Conservation (phyloP, 2,329 filamentous ascomycete species). For the Fusarium coicis region DNA sequence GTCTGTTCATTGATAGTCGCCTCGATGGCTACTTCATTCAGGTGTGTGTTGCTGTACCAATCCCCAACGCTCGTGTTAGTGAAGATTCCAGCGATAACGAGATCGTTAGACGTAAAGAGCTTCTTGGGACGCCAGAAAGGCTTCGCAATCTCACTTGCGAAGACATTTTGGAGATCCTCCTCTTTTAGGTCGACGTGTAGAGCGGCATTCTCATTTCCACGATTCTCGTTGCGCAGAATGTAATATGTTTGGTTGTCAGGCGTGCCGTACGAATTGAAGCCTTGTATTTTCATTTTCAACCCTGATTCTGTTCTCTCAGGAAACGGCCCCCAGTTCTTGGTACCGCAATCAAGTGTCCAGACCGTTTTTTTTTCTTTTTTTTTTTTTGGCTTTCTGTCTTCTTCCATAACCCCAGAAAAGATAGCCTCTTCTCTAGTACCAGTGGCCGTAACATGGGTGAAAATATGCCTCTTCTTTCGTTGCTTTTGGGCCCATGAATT, state of each 20-base stretch:
- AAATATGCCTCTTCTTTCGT: not conserved
- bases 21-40: not conserved
- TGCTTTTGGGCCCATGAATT: conserved; percentile 13
- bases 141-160: conserved; percentile 9
- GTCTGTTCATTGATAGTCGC: not conserved
- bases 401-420: conserved; percentile 30
- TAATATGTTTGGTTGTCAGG: conserved; percentile 23
- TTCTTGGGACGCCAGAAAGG: conserved; percentile 27
- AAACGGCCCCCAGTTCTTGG: not conserved
- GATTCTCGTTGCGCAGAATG: conserved; percentile 27
- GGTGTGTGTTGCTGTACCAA: conserved; percentile 10
- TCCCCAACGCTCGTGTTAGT: conserved; percentile 22
- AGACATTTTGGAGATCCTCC: not conserved
- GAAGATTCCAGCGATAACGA: conserved; percentile 27
- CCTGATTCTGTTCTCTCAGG: not conserved
- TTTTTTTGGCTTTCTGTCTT: not conserved
- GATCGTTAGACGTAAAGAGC: conserved; percentile 30
- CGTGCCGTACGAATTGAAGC: conserved; percentile 31
- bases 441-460: conserved; percentile 21
- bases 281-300: conserved; percentile 5
- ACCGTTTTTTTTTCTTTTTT: not conserved
- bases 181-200: not conserved
- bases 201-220: conserved; percentile 21
- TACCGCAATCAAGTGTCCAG: conserved; percentile 24
- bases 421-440: conserved; percentile 8